Base-by-base conservation (phyloP, 2,329 filamentous ascomycete genomes). In the Xylaria digitata region DNA sequence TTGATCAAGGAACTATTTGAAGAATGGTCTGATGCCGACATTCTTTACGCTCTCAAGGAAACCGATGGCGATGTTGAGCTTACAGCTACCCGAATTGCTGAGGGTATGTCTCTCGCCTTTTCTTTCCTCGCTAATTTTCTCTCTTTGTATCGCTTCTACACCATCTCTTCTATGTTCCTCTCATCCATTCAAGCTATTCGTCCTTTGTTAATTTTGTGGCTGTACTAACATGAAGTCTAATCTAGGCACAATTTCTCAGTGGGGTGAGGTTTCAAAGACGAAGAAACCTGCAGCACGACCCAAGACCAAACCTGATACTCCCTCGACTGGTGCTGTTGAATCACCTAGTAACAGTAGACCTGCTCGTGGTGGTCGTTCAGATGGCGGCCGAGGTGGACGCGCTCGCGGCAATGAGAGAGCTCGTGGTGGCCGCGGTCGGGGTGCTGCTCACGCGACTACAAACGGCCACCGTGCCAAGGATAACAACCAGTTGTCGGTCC, bases 11-110 rank as follows among this genome's bases (percentile, higher is more conserved):
- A 97, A 80, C 90, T 98, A 83, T 97, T 97, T 84, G 89, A 93
- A 67, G 91, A 94, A 81, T 98, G 95, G 96, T 95, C 94, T 74
- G 93, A 97, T 77, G 93, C 94, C 80, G 95, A 98, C 80, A 89
- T 98, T 71, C 89, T 98, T 71, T 96, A 96, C 79, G 94, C 94
- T 69, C 86, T 99, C 67, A 89, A 97, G 80, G 96, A 99, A 84
- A 91, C 90, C 63, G 87, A 92, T 75, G 92, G 92, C 75, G 92
- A 96, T 80, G 85, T 93, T 75, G 87, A 91, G 74, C 82, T 87
- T 74, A 89, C 92, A 72, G 91, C 92, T 77, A 89, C 91, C 75
- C 89, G 90, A 80, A 95, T 96, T 80, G 89, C 90, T 75, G 90
- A 94, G 81, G 92, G 92, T 94, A 84, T 68, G 79, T 79, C 58